A percentile compares a stretch with the other conserved stretches of the same genome.
Evolutionary conservation across 23 red algal genomes (phyloP).

Genomic region (Gracilaria domingensis): DNA sequence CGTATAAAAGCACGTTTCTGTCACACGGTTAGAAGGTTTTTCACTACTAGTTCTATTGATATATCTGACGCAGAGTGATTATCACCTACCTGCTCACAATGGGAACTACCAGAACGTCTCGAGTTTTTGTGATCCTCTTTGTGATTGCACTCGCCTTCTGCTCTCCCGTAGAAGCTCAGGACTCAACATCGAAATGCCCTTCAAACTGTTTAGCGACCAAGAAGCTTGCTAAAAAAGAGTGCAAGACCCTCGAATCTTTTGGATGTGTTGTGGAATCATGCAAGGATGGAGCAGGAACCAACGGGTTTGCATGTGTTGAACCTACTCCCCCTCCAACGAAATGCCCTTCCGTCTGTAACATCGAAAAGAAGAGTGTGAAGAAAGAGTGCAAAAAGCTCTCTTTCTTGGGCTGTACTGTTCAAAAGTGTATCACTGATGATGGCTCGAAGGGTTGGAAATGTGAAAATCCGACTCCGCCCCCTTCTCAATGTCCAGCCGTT

Average conservation of each 20-base stretch:
- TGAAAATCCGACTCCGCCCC: neutral
- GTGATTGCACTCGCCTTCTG: no score
- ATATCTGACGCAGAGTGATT: no score
- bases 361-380: neutral
- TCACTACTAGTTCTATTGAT: no score
- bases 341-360: slow-evolving; percentile 9
- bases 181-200: neutral
- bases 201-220: neutral
- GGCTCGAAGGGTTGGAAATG: slow-evolving; percentile 9
- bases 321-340: neutral
- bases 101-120: no score
- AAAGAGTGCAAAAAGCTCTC: slow-evolving; percentile 7
- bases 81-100: no score
- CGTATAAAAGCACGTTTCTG: no score
- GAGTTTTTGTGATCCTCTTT: no score
- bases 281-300: neutral
- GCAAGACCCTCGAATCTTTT: neutral
- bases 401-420: slow-evolving; percentile 5
- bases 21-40: no score
- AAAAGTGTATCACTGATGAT: slow-evolving; percentile 5
- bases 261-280: neutral
- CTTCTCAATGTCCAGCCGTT: neutral
- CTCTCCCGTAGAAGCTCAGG: neutral
- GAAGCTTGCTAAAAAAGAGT: neutral
- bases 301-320: slow-evolving; percentile 8